A percentile compares a stretch with the other conserved stretches of the same genome.
Conservation (phyloP, 768 basidiomycete genomes). For the Cyathus striatus region DNA sequence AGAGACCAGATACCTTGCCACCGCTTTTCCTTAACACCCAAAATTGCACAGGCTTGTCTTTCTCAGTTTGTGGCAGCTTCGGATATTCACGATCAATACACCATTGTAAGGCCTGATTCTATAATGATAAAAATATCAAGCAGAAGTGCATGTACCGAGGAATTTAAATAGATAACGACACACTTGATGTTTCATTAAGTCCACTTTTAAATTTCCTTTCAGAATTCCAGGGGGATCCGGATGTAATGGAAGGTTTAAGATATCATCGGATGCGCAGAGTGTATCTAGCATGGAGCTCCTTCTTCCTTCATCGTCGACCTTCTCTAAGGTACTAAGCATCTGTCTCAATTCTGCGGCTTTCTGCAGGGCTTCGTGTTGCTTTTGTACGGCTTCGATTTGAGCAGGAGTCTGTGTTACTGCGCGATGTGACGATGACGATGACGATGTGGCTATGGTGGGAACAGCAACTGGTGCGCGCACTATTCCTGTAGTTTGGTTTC, state of each 20-base stretch:
- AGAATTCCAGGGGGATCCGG: conserved; percentile 66
- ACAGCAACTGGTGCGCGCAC: neutral
- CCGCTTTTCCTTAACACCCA: conserved; percentile 69
- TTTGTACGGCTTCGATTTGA: conserved; percentile 34
- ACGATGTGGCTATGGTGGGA: conserved; percentile 2
- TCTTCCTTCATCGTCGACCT: conserved; percentile 72
- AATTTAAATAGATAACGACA: conserved; percentile 1
- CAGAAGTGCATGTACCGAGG: neutral
- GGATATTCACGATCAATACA: conserved; percentile 81
- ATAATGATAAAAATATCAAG: neutral
- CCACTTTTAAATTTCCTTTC: conserved; percentile 61
- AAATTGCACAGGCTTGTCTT: conserved; percentile 80
- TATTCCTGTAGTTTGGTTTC: conserved; percentile 10
- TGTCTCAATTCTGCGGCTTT: conserved; percentile 66
- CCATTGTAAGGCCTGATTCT: conserved; percentile 87
- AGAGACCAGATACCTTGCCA: conserved; percentile 36
- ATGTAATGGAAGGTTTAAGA: conserved; percentile 66
- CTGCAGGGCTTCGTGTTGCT: conserved; percentile 45
- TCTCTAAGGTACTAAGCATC: conserved; percentile 64
- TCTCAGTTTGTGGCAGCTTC: conserved; percentile 55
- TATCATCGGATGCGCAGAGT: conserved; percentile 63
- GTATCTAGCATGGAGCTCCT: conserved; percentile 68
- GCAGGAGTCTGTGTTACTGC: conserved; percentile 19
- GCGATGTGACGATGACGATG: conserved; percentile 5
- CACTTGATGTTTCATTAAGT: conserved; percentile 83